A percentile compares a stretch with the other conserved stretches of the same genome.
These are phyloP conservation scores for Pouteria glomerata DNA, from an alignment of 148 eudicot genomes.

Conservation along the genomic window DNA sequence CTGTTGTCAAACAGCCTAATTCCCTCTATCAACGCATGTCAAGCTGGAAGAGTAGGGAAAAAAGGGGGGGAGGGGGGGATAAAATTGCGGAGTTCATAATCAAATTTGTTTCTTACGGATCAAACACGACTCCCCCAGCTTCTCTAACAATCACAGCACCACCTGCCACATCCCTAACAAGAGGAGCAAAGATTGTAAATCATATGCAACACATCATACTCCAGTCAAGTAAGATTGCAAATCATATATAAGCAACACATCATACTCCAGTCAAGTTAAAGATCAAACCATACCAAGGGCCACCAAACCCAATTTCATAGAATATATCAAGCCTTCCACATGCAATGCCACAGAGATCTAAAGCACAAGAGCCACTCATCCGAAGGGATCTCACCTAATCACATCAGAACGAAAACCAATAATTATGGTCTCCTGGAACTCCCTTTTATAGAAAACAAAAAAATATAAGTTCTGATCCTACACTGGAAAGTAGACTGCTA, in stretches of 20 bases:
- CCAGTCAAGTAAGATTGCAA: conserved; percentile 7
- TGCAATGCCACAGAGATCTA: conserved; percentile 87
- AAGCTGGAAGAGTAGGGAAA: neutral
- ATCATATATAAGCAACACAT: neutral
- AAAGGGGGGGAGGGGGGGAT: neutral
- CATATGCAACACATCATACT: neutral
- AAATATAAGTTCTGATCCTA: conserved; percentile 12
- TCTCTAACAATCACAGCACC: conserved; percentile 81
- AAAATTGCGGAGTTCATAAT: too few species aligned
- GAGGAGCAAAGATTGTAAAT: neutral
- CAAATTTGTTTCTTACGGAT: conserved; percentile 42
- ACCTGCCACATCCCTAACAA: conserved; percentile 79
- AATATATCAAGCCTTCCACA: conserved; percentile 82
- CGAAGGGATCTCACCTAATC: conserved; percentile 84
- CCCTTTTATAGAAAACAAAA: neutral
- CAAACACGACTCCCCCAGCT: conserved; percentile 83
- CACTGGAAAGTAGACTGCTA: conserved; percentile 80
- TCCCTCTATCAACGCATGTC: neutral
- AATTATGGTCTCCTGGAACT: neutral
- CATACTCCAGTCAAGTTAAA: conserved; percentile 2
- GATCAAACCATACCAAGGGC: conserved; percentile 48
- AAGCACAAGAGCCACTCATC: conserved; percentile 95
- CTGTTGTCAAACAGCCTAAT: too few species aligned
- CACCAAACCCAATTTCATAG: conserved; percentile 76
- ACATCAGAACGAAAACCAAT: conserved; percentile 5